These are phyloP conservation scores for Raddia guianensis DNA, from an alignment of 176 grass and related monocot species.

Conservation along the genomic window DNA sequence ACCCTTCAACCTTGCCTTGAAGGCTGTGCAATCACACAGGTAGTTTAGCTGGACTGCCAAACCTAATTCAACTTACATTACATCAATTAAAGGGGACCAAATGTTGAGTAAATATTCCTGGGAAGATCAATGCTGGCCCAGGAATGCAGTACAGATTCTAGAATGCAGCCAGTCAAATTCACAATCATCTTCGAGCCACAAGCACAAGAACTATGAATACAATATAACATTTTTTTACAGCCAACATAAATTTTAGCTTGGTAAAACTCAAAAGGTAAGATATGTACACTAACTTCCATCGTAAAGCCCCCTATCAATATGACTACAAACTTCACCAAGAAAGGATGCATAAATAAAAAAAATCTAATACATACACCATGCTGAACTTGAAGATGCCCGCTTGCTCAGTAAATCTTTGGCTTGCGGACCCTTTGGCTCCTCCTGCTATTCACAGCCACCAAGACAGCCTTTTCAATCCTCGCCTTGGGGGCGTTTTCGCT, in stretches of 20 bases:
- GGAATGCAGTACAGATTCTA: background rate
- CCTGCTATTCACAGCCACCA: slow-evolving; percentile 56
- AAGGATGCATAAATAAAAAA: background rate
- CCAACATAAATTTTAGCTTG: slow-evolving; percentile 19
- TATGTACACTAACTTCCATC: slow-evolving; percentile 39
- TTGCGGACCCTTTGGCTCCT: slow-evolving; percentile 57
- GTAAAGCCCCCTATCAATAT: slow-evolving; percentile 18
- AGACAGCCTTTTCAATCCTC: slow-evolving; percentile 44
- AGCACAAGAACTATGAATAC: background rate
- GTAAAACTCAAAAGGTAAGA: slow-evolving; percentile 12
- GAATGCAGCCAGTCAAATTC: background rate
- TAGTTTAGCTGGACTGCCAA: background rate
- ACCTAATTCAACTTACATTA: background rate
- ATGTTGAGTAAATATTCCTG: background rate
- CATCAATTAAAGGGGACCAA: background rate
- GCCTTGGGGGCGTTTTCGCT: slow-evolving; percentile 21
- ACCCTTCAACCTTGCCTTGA: background rate
- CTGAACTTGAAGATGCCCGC: background rate
- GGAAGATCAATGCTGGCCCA: background rate
- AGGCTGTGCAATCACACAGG: background rate
- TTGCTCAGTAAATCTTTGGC: slow-evolving; percentile 50
- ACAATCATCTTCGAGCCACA: background rate
- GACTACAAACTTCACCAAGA: slow-evolving; percentile 8
- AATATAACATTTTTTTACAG: background rate
- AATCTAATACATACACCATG: slow-evolving; percentile 14